Percentiles rank a stretch among this genome's conserved stretches.
phyloP scores from a whole-genome alignment of 129 eudicot genomes.

The Chrysanthemum seticuspe region DNA sequence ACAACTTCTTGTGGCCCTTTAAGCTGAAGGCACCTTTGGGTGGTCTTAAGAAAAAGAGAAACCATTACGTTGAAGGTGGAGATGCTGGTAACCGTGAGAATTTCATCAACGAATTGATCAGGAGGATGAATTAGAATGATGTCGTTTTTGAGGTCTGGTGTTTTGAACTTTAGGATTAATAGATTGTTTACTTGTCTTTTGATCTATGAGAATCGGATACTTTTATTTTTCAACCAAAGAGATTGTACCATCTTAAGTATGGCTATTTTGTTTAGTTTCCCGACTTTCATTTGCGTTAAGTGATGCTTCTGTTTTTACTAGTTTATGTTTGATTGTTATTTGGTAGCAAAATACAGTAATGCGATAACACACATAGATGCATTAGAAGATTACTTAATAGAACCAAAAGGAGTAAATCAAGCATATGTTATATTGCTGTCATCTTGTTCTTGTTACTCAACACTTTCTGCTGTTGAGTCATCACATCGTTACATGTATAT shows the following conservation, averaged over 20 bases:
- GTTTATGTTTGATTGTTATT: neutral
- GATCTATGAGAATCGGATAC: conserved; percentile 23
- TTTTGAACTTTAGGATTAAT: conserved; percentile 27
- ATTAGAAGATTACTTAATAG: neutral
- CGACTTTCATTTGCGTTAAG: neutral
- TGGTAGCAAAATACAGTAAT: neutral
- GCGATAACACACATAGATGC: neutral
- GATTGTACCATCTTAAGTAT: conserved; percentile 18
- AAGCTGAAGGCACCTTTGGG: conserved; percentile 79
- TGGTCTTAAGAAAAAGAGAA: conserved; percentile 76
- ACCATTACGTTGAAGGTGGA: conserved; percentile 88
- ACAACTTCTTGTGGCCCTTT: conserved; percentile 88
- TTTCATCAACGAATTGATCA: conserved; percentile 73
- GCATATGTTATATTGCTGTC: conserved; percentile 30
- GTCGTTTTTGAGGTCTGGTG: conserved; percentile 10
- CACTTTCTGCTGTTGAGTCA: conserved; percentile 50
- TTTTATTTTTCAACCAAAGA: conserved; percentile 22
- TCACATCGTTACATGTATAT: conserved; percentile 2
- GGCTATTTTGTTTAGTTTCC: conserved; percentile 19
- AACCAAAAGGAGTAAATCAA: conserved; percentile 5
- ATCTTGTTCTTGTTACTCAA: conserved; percentile 52
- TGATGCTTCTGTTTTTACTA: neutral
- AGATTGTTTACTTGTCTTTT: conserved; percentile 27
- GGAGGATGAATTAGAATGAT: conserved; percentile 72
- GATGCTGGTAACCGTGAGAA: conserved; percentile 91